Conservation (phyloP, 176 grass and related monocot species). For the Tillandsia leiboldiana region DNA sequence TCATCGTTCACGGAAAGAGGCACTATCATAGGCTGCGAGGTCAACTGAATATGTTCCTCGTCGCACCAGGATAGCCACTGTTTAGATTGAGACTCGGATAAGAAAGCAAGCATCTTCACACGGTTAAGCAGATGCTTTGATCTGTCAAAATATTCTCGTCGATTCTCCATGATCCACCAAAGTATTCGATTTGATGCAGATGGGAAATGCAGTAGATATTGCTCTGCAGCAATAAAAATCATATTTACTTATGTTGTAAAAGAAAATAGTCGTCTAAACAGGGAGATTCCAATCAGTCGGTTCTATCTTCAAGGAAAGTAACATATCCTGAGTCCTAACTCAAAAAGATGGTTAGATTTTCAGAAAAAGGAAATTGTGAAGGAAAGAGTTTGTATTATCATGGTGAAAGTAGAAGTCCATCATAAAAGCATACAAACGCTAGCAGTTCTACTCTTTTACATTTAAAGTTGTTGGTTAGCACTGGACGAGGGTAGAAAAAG, state of each 20-base stretch:
- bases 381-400: too few relatives aligned
- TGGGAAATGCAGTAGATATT: slow-evolving; percentile 36
- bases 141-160: slow-evolving; percentile 38
- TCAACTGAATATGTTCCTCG: slow-evolving; percentile 38
- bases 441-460: too few relatives aligned
- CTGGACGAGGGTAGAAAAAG: background rate
- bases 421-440: too few relatives aligned
- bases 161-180: slow-evolving; percentile 58
- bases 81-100: slow-evolving; percentile 33
- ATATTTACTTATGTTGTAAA: background rate
- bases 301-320: background rate
- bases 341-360: too few relatives aligned
- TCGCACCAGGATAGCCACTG: slow-evolving; percentile 38
- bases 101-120: slow-evolving; percentile 39
- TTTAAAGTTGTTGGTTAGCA: too few relatives aligned
- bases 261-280: background rate
- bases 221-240: slow-evolving; percentile 24
- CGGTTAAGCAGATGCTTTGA: slow-evolving; percentile 34
- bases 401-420: too few relatives aligned
- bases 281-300: background rate
- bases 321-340: background rate
- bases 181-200: slow-evolving; percentile 26
- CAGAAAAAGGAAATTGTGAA: too few relatives aligned
- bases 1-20: slow-evolving; percentile 50
- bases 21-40: slow-evolving; percentile 26